Conservation (phyloP, 2,329 filamentous ascomycete genomes). For the Epichloe coenophiala region DNA sequence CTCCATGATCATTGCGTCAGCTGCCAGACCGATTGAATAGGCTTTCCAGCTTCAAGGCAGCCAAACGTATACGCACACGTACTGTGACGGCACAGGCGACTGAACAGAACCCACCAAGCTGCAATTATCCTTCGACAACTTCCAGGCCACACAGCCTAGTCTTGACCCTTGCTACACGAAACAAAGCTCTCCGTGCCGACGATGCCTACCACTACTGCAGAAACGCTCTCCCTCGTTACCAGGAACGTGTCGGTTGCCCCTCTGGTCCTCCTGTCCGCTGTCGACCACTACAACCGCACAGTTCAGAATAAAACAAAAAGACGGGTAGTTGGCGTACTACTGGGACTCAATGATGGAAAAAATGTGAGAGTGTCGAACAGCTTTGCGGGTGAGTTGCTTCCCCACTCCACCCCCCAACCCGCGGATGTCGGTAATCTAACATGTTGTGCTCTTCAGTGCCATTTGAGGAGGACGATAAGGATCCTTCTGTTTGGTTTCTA, state of each 20-base stretch:
- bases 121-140: background rate
- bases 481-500: constrained; percentile 96
- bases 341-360: constrained; percentile 93
- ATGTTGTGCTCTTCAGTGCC: constrained; percentile 48
- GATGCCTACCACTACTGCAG: constrained; percentile 95
- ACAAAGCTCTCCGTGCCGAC: constrained; percentile 17
- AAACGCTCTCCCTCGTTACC: constrained; percentile 88
- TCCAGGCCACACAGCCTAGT: background rate
- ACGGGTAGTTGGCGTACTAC: constrained; percentile 83
- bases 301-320: constrained; percentile 73
- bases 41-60: background rate
- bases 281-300: constrained; percentile 95
- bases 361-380: constrained; percentile 97
- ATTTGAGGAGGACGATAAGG: constrained; percentile 97
- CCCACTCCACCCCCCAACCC: background rate
- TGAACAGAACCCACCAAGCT: background rate
- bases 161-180: background rate
- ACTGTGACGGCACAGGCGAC: background rate
- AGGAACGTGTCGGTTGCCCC: constrained; percentile 94
- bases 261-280: constrained; percentile 90
- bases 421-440: constrained; percentile 6
- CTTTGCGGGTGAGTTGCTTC: constrained; percentile 61
- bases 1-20: background rate
- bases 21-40: background rate
- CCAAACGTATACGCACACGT: background rate